Conservation (phyloP, 805 yeast genomes). For the Cyberlindnera nakhonratchasimensis region DNA sequence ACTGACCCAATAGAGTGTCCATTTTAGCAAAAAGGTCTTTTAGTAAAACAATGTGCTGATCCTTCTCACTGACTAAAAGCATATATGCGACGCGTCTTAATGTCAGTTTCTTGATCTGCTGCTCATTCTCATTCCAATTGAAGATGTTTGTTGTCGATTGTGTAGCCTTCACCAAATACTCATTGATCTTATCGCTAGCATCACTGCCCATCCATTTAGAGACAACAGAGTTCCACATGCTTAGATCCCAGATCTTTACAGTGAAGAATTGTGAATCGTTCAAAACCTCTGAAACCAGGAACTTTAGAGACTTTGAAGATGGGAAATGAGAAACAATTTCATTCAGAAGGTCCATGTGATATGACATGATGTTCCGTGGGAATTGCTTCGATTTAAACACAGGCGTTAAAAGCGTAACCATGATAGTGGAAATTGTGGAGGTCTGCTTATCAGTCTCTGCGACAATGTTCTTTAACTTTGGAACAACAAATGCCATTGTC, state of each 20-base stretch:
- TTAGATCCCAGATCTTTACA: constrained; percentile 28
- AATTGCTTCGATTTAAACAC: constrained; percentile 44
- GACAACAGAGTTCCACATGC: constrained; percentile 54
- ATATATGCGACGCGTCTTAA: constrained; percentile 64
- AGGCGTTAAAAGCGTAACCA: constrained; percentile 53
- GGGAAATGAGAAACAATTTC: constrained; percentile 27
- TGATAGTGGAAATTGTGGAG: constrained; percentile 46
- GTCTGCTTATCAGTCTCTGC: constrained; percentile 62
- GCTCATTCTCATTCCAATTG: constrained; percentile 71
- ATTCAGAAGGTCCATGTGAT: constrained; percentile 44
- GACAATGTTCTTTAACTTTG: constrained; percentile 18
- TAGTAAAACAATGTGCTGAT: constrained; percentile 47
- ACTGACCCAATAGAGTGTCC: constrained; percentile 35
- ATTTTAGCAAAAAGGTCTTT: constrained; percentile 45
- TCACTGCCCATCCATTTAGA: constrained; percentile 63
- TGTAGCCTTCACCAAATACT: constrained; percentile 39
- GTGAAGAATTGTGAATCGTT: constrained; percentile 58
- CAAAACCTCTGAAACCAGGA: constrained; percentile 58
- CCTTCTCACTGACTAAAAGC: constrained; percentile 57
- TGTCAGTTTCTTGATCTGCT: constrained; percentile 46
- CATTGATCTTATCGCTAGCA: constrained; percentile 50
- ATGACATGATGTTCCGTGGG: constrained; percentile 36
- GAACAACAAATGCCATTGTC: constrained; percentile 38
- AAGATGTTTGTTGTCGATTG: constrained; percentile 50
- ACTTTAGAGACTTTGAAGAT: constrained; percentile 58